A percentile compares a stretch with the other conserved stretches of the same genome.
phyloP scores from a whole-genome alignment of 148 eudicot species.

The Gaultheria prostrata region DNA sequence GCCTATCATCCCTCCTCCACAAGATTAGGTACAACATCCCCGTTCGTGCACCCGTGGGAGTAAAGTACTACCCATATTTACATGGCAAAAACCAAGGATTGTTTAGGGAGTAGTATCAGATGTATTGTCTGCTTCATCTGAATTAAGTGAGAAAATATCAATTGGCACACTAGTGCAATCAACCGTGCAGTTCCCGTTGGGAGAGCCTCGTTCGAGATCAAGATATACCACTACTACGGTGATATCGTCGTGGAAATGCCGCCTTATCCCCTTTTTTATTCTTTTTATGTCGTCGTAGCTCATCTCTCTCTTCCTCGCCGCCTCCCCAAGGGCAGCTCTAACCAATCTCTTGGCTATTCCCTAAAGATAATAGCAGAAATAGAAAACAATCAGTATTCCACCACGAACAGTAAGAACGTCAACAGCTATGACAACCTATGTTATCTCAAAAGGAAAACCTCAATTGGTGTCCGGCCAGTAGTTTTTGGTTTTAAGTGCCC shows the following conservation, averaged over 20 bases:
- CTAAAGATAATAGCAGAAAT: conserved; percentile 7
- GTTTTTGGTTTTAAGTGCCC: neutral
- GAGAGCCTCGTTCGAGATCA: conserved; percentile 21
- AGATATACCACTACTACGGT: conserved; percentile 35
- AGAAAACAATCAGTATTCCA: neutral
- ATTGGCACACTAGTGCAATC: conserved; percentile 29
- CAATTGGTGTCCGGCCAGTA: neutral
- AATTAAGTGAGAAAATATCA: conserved; percentile 28
- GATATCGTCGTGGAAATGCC: conserved; percentile 36
- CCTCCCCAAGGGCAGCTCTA: conserved; percentile 31
- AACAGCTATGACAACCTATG: neutral
- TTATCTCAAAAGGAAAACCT: neutral
- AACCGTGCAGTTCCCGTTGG: conserved; percentile 3
- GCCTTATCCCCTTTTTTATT: conserved; percentile 30
- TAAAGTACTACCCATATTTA: neutral
- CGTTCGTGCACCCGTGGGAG: neutral
- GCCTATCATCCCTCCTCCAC: conserved; percentile 9
- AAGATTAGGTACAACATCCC: conserved; percentile 13
- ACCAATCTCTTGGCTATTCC: conserved; percentile 38
- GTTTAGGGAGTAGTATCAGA: conserved; percentile 1
- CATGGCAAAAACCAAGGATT: neutral
- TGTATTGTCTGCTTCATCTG: conserved; percentile 21
- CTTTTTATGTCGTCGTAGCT: conserved; percentile 28
- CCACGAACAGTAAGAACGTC: neutral
- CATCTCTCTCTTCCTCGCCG: conserved; percentile 33